phyloP scores from a whole-genome alignment of 2,329 filamentous ascomycete genomes.

The Diaporthe sp. region DNA sequence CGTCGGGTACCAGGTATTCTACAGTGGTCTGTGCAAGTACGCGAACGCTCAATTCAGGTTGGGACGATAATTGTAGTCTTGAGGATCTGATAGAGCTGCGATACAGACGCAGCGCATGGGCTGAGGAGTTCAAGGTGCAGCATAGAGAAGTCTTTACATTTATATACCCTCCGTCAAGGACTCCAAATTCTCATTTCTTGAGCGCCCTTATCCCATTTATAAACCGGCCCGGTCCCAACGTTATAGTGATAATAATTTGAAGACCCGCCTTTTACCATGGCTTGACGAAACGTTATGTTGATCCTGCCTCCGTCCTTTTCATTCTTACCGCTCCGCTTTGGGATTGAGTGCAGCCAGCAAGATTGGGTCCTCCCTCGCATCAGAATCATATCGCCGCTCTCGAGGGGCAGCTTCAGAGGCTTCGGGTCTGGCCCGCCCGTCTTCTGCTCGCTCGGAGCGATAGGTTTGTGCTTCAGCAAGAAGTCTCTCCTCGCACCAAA shows the following conservation, averaged over 20 bases:
- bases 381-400: conserved; percentile 82
- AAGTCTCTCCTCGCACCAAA: conserved; percentile 82
- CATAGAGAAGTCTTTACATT: conserved; percentile 36
- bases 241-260: conserved; percentile 91
- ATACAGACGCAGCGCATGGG: conserved; percentile 36
- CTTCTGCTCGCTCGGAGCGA: conserved; percentile 50
- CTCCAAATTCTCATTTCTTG: conserved; percentile 64
- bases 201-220: conserved; percentile 73
- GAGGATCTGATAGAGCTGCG: conserved; percentile 27
- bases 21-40: conserved; percentile 86
- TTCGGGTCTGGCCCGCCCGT: conserved; percentile 52
- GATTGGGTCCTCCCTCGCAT: conserved; percentile 84
- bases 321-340: conserved; percentile 77
- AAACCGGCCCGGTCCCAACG: conserved; percentile 78
- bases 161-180: conserved; percentile 41
- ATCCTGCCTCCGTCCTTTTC: conserved; percentile 74
- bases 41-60: conserved; percentile 91
- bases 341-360: conserved; percentile 84
- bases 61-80: conserved; percentile 66
- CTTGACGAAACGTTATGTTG: conserved; percentile 84
- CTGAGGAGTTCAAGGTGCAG: conserved; percentile 12
- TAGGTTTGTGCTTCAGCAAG: conserved; percentile 82
- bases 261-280: conserved; percentile 79
- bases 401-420: conserved; percentile 67
- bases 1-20: conserved; percentile 95